phyloP scores from a whole-genome alignment of 1,284 basidiomycete genomes.

The Leccinum fallax region DNA sequence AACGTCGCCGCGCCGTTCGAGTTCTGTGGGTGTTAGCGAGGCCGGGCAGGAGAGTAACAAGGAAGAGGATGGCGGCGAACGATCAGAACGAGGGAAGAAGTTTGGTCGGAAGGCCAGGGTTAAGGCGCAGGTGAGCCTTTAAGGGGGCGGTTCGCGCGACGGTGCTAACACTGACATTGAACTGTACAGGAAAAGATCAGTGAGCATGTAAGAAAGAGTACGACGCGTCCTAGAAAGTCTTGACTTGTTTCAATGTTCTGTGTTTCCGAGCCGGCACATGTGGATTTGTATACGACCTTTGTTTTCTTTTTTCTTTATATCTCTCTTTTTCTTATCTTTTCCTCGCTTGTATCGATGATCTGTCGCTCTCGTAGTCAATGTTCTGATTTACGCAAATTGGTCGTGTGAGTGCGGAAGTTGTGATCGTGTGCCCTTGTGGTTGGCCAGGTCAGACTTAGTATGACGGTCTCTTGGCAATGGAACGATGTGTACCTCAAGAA shows the following conservation, averaged over 20 bases:
- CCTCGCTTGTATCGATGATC: conserved; percentile 10
- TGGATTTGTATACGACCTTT: conserved; percentile 12
- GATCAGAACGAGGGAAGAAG: conserved; percentile 32
- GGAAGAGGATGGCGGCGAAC: conserved; percentile 35
- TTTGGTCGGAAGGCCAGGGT: conserved; percentile 45
- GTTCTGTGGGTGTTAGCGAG: conserved; percentile 27
- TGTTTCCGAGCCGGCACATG: not conserved
- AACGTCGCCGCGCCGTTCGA: conserved; percentile 31
- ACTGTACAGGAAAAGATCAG: conserved; percentile 33
- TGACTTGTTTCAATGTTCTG: conserved; percentile 9
- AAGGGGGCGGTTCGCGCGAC: not conserved
- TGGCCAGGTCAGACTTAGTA: not conserved
- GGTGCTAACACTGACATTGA: conserved; percentile 1
- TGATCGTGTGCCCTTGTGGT: not conserved
- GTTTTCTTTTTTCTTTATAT: conserved; percentile 3
- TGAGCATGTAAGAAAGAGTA: conserved; percentile 28
- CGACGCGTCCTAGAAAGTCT: conserved; percentile 28
- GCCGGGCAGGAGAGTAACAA: conserved; percentile 34
- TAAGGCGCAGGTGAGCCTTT: conserved; percentile 44
- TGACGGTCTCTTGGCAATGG: not conserved
- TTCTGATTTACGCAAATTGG: conserved; percentile 1
- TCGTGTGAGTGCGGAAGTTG: not conserved
- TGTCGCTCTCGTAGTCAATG: conserved; percentile 4
- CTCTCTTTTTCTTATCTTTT: not conserved
- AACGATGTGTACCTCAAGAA: not conserved